Evolutionary conservation across 108 stramenopile species (phyloP).

Genomic region (Nannochloropsis oceanica): DNA sequence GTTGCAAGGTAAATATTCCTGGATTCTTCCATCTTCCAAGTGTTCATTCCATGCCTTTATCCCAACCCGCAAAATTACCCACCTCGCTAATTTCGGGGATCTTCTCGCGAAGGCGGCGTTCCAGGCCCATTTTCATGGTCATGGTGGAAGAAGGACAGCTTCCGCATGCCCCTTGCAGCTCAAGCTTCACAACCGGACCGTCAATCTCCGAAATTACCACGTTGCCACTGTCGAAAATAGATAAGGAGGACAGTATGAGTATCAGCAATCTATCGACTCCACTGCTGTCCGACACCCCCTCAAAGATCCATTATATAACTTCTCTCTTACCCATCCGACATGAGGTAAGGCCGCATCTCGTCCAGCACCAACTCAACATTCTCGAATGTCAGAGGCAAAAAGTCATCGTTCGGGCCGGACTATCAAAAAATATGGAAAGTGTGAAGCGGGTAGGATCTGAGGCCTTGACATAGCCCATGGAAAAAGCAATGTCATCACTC

Average conservation of each 20-base stretch:
- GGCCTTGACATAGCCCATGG: too few relatives aligned
- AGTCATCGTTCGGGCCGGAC: not conserved
- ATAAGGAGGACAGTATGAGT: not conserved
- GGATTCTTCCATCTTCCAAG: too few relatives aligned
- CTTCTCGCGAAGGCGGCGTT: slow-evolving; percentile 60
- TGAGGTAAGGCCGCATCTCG: slow-evolving; percentile 71
- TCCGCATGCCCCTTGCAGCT: slow-evolving; percentile 91
- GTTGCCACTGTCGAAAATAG: slow-evolving; percentile 57
- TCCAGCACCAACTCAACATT: slow-evolving; percentile 84
- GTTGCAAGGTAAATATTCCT: too few relatives aligned
- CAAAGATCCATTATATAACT: not conserved
- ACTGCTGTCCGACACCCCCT: not conserved
- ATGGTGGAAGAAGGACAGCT: slow-evolving; percentile 82
- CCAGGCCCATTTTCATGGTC: slow-evolving; percentile 94
- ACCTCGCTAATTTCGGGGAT: slow-evolving; percentile 96
- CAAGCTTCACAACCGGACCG: slow-evolving; percentile 78
- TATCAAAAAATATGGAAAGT: too few relatives aligned
- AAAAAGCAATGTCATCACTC: too few relatives aligned
- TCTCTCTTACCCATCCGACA: slow-evolving; percentile 32
- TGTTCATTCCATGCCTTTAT: too few relatives aligned
- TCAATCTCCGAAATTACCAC: slow-evolving; percentile 82
- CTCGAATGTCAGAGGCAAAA: slow-evolving; percentile 74
- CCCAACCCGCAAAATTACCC: not conserved
- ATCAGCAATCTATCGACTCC: not conserved
- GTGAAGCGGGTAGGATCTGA: too few relatives aligned